Conservation (phyloP, 371 early-diverging fungal genomes). For the Coemansia sp. region DNA sequence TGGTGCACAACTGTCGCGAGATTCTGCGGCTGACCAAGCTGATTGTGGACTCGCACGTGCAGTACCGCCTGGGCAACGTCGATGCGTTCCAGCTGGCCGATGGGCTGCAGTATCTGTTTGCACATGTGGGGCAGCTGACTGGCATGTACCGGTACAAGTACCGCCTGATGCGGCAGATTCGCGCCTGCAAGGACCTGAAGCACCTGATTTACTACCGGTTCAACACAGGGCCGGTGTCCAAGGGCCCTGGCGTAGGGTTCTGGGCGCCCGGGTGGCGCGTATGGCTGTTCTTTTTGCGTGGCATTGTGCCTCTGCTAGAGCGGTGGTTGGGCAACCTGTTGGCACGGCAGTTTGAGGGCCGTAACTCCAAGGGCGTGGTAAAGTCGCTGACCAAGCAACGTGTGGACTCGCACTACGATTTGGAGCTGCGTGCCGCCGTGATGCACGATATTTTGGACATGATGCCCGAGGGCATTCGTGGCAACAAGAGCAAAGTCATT, state of each 20-base stretch:
- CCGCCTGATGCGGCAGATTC: conserved; percentile 96
- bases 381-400: conserved; percentile 99
- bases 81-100: conserved; percentile 97
- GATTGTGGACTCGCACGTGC: conserved; percentile 95
- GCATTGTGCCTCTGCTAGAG: conserved; percentile 95
- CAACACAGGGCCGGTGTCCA: conserved; percentile 94
- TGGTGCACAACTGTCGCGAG: conserved; percentile 75
- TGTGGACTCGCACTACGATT: conserved; percentile 96
- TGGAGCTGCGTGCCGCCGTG: conserved; percentile 95
- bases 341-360: conserved; percentile 98
- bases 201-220: conserved; percentile 94
- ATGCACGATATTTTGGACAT: conserved; percentile 97
- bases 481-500: conserved; percentile 93
- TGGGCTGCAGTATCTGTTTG: conserved; percentile 97
- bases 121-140: conserved; percentile 98
- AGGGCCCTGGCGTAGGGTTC: conserved; percentile 97
- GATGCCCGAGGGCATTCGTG: conserved; percentile 97
- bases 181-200: conserved; percentile 94
- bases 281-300: conserved; percentile 98
- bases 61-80: conserved; percentile 94
- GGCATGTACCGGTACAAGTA: conserved; percentile 99
- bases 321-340: conserved; percentile 97
- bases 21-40: conserved; percentile 96
- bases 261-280: conserved; percentile 99
- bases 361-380: conserved; percentile 94